Evolutionary conservation across 2,329 filamentous ascomycete genomes (phyloP).

Genomic region (Cordyceps militaris): DNA sequence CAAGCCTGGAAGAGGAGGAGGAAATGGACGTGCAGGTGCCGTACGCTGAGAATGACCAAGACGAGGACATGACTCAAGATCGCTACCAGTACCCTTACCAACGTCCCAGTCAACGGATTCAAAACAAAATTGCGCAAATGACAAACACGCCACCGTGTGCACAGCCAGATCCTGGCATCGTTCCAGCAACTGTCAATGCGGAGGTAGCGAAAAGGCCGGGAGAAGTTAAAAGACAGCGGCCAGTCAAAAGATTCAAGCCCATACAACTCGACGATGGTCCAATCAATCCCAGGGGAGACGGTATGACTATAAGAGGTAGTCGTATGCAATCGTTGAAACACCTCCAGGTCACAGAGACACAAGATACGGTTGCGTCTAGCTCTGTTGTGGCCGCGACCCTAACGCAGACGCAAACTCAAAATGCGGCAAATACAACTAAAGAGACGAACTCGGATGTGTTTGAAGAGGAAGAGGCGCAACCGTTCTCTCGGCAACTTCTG

Average conservation of each 20-base stretch:
- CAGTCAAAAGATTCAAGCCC: constrained; percentile 19
- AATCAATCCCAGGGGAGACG: constrained; percentile 3
- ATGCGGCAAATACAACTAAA: not conserved
- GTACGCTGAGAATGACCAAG: constrained; percentile 18
- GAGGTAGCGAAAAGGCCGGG: not conserved
- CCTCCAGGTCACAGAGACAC: constrained; percentile 20
- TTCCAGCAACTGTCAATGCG: constrained; percentile 14
- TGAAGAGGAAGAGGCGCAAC: not conserved
- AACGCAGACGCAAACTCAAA: constrained; percentile 17
- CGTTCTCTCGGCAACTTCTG: not conserved
- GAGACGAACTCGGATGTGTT: not conserved
- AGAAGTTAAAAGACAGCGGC: not conserved
- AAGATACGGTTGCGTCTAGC: constrained; percentile 22
- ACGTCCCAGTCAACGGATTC: not conserved
- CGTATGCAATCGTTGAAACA: constrained; percentile 22
- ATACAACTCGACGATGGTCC: constrained; percentile 20
- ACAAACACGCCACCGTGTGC: constrained; percentile 20
- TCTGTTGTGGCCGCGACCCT: constrained; percentile 24
- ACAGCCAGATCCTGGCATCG: constrained; percentile 15
- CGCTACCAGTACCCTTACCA: not conserved
- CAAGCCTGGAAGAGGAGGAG: constrained; percentile 22
- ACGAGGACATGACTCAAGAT: not conserved
- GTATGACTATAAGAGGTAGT: not conserved
- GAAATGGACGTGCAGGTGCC: constrained; percentile 32
- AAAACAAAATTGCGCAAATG: not conserved